A percentile compares a stretch with the other conserved stretches of the same genome.
These are phyloP conservation scores for Pseudopyricularia javanii DNA, from an alignment of 2,329 filamentous ascomycete genomes.

Conservation along the genomic window DNA sequence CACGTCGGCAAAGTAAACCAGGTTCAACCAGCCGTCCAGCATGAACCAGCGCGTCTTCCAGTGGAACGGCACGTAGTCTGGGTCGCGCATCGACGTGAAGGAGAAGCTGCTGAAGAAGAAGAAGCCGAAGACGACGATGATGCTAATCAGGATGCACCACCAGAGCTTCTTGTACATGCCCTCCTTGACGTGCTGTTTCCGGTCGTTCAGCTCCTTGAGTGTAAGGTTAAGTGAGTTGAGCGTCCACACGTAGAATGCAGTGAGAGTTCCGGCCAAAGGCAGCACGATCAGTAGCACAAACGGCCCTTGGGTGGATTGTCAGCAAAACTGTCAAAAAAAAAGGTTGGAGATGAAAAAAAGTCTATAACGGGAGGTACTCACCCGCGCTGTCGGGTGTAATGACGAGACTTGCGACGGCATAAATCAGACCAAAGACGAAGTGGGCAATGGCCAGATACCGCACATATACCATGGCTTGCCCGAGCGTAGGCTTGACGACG, in stretches of 20 bases:
- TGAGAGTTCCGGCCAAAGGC: constrained; percentile 81
- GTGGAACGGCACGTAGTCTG: constrained; percentile 87
- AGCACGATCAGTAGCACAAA: constrained; percentile 88
- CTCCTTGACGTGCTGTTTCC: constrained; percentile 88
- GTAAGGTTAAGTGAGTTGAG: constrained; percentile 89
- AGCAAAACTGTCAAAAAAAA: neutral
- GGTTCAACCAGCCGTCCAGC: constrained; percentile 90
- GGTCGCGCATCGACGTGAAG: constrained; percentile 73
- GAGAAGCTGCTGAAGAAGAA: constrained; percentile 98
- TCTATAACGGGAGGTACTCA: constrained; percentile 18
- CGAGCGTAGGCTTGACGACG: constrained; percentile 86
- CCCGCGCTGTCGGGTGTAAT: constrained; percentile 78
- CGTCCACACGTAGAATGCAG: constrained; percentile 97
- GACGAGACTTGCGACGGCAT: constrained; percentile 78
- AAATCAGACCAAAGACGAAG: constrained; percentile 90
- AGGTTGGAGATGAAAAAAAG: neutral
- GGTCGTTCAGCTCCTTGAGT: constrained; percentile 88
- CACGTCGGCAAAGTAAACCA: constrained; percentile 92
- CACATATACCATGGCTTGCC: constrained; percentile 88
- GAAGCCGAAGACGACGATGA: constrained; percentile 92
- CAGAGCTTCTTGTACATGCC: constrained; percentile 96
- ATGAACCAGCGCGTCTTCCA: constrained; percentile 98
- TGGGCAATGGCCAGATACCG: constrained; percentile 83
- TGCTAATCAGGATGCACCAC: constrained; percentile 91
- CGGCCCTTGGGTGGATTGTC: constrained; percentile 42